Evolutionary conservation across 2,329 filamentous ascomycete species (phyloP), one percentile per base, ranked within the genome.

Genomic region (Colletotrichum australisinense): DNA sequence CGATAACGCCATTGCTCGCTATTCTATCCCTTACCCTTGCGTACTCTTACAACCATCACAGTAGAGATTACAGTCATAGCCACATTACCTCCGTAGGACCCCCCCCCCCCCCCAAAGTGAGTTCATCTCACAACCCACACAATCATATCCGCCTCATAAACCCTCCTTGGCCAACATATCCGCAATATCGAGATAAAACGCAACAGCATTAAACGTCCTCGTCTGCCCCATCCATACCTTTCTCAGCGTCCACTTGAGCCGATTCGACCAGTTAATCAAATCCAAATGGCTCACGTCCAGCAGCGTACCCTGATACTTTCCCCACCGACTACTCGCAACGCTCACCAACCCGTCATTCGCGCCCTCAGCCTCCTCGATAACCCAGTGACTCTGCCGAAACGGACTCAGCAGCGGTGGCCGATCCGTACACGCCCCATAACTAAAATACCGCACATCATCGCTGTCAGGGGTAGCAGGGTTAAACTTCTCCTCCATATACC

Each of bases 131-230:
- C n/a, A n/a, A n/a, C n/a, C n/a, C n/a, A n/a, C n/a, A n/a, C n/a
- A n/a, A n/a, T n/a, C n/a, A n/a, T n/a, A n/a, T n/a, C n/a, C n/a
- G n/a, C n/a, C 6, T 81, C 73, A 86, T 22, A 84, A 74, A 1
- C 89, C 91, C 78, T 94, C 92, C 77, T 91, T 92, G 2, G 93
- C 91, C 63, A 94, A 83, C 92, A 93, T 94, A 78, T 94, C 89
- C 12, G 88, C 88, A 77, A 93, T 90, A 72, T 88, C 90, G 2
- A 93, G 85, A 76, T 93, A 93, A 77, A 93, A 92, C 0, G 91
- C 91, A 70, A 93, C 87, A 2, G 91, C 91, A 78, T 93, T 93
- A 77, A 93, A 93, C 19, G 88, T 91, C 70, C 84, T 86, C 76
- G 85, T 83, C 74, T 87, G 84, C 1, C 90, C 90, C 80, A 87